phyloP scores from a whole-genome alignment of 75 land plant genomes.

The Pseudotsuga menziesii region DNA sequence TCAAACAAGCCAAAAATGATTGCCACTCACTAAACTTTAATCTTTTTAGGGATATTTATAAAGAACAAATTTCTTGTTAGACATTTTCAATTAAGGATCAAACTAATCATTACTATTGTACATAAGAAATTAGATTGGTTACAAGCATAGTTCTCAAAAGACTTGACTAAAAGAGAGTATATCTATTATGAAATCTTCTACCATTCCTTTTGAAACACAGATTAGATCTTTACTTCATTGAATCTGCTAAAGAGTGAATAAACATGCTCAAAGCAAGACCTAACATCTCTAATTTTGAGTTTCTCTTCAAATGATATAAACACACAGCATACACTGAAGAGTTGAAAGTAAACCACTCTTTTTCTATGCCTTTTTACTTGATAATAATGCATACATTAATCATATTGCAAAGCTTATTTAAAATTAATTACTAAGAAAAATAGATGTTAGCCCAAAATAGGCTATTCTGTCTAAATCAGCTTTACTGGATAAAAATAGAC shows the following conservation, averaged over 20 bases:
- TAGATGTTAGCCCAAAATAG: too few species aligned
- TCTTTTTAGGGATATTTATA: neutral
- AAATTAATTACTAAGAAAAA: too few species aligned
- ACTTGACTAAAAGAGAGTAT: neutral
- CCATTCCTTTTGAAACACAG: neutral
- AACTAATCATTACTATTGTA: neutral
- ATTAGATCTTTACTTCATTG: neutral
- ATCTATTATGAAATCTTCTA: neutral
- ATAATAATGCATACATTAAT: too few species aligned
- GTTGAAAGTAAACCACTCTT: too few species aligned
- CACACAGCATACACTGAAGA: too few species aligned
- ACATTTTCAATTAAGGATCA: neutral
- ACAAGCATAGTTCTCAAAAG: neutral
- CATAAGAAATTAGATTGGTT: neutral
- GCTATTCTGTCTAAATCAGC: too few species aligned
- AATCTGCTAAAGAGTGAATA: neutral
- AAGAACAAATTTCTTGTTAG: neutral
- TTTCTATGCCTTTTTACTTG: too few species aligned
- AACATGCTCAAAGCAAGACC: neutral
- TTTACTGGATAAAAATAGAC: too few species aligned
- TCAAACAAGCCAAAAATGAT: constrained; percentile 1
- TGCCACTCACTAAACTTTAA: neutral
- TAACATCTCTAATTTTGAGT: neutral
- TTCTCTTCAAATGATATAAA: neutral
- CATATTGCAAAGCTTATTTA: too few species aligned